Conservation (phyloP, 179 eudicot species). For the Beta lomatogona region DNA sequence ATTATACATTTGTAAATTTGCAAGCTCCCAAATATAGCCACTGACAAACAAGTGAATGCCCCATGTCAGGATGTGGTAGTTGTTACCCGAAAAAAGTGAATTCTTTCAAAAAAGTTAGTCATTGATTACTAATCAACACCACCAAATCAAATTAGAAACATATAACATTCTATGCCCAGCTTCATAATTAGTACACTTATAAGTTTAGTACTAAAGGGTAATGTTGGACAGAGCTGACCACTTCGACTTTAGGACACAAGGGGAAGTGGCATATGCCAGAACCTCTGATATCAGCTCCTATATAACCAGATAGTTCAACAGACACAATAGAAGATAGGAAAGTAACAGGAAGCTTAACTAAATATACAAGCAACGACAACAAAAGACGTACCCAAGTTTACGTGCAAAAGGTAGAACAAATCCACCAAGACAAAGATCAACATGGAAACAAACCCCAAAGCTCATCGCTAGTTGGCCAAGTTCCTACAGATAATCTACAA, state of each 20-base stretch:
- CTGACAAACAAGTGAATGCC: background rate
- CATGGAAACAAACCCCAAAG: slow-evolving; percentile 73
- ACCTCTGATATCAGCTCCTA: background rate
- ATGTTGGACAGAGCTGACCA: background rate
- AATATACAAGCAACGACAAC: slow-evolving; percentile 10
- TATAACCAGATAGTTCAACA: background rate
- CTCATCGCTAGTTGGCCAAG: slow-evolving; percentile 67
- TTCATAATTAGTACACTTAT: too few relatives aligned
- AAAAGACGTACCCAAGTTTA: slow-evolving; percentile 79
- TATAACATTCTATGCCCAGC: too few relatives aligned
- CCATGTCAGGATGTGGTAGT: background rate
- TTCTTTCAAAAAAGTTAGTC: too few relatives aligned
- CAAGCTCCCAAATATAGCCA: slow-evolving; percentile 7
- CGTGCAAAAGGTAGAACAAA: slow-evolving; percentile 97
- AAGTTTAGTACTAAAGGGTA: background rate
- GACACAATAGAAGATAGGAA: background rate
- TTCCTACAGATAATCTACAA: slow-evolving; percentile 44
- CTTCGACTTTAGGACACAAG: background rate
- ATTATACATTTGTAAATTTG: background rate
- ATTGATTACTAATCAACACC: background rate
- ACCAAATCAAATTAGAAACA: too few relatives aligned
- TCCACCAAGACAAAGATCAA: slow-evolving; percentile 92
- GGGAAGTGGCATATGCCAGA: background rate
- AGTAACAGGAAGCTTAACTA: background rate
- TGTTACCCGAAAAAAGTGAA: background rate